phyloP scores from a whole-genome alignment of 179 eudicot species.

The Silene noctiflora region DNA sequence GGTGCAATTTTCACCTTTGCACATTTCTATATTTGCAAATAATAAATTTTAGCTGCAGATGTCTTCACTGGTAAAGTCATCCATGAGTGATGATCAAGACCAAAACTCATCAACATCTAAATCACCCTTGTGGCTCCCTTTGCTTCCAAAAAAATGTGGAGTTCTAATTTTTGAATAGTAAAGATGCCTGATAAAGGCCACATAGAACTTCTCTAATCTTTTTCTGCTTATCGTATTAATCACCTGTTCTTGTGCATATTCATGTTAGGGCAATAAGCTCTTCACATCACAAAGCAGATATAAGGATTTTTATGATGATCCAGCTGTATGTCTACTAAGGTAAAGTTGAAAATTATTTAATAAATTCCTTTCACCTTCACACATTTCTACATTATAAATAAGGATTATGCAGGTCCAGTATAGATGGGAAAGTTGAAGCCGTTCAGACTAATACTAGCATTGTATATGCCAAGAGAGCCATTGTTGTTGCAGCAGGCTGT shows the following conservation, averaged over 20 bases:
- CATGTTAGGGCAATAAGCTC: conserved; percentile 54
- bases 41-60: too few species aligned
- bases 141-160: background rate
- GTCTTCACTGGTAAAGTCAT: background rate
- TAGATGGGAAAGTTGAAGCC: conserved; percentile 54
- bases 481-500: conserved; percentile 79
- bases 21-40: background rate
- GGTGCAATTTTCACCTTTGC: conserved; percentile 34
- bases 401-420: conserved; percentile 43
- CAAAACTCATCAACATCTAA: background rate
- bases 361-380: background rate
- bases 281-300: conserved; percentile 68
- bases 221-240: too few species aligned
- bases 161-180: background rate
- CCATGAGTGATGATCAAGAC: background rate
- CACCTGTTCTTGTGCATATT: conserved; percentile 3
- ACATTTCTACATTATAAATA: background rate
- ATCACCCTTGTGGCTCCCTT: background rate
- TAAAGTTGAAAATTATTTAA: conserved; percentile 29
- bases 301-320: conserved; percentile 71
- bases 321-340: conserved; percentile 46
- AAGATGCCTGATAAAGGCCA: background rate
- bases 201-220: too few species aligned
- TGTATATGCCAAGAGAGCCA: conserved; percentile 58
- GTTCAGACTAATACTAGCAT: conserved; percentile 58